Evolutionary conservation across 805 yeast species (phyloP).

Genomic region (Torulaspora gathmanii): DNA sequence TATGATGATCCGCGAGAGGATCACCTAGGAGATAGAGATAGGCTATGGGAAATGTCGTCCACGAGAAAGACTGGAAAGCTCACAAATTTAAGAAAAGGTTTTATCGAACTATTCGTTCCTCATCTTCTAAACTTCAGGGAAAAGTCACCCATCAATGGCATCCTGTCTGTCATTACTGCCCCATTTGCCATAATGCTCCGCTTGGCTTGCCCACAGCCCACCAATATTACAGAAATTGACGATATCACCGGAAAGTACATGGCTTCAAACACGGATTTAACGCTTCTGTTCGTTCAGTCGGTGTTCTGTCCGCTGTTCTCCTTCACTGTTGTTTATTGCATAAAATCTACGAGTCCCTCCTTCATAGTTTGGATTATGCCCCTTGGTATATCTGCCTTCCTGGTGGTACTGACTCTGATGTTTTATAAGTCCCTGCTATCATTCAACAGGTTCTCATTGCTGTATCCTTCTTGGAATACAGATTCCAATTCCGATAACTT

Average conservation of each 20-base stretch:
- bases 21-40: slow-evolving; percentile 1
- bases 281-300: slow-evolving; percentile 32
- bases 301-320: slow-evolving; percentile 32
- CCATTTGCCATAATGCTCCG: slow-evolving; percentile 37
- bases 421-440: slow-evolving; percentile 17
- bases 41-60: background rate
- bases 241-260: slow-evolving; percentile 20
- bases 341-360: slow-evolving; percentile 12
- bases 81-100: slow-evolving; percentile 2
- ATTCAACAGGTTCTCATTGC: slow-evolving; percentile 25
- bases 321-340: slow-evolving; percentile 18
- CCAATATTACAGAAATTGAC: slow-evolving; percentile 27
- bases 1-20: slow-evolving; percentile 23
- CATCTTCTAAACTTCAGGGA: slow-evolving; percentile 30
- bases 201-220: slow-evolving; percentile 36
- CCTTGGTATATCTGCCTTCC: slow-evolving; percentile 4
- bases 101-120: slow-evolving; percentile 30
- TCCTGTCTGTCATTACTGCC: slow-evolving; percentile 32
- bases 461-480: slow-evolving; percentile 10
- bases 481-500: slow-evolving; percentile 9
- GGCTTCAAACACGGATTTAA: slow-evolving; percentile 18
- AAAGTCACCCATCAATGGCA: slow-evolving; percentile 27
- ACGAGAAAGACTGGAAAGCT: slow-evolving; percentile 4
- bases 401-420: slow-evolving; percentile 11
- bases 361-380: slow-evolving; percentile 18